Base-by-base conservation (phyloP, 1,284 basidiomycete genomes). In the Ustilago cynodontis region DNA sequence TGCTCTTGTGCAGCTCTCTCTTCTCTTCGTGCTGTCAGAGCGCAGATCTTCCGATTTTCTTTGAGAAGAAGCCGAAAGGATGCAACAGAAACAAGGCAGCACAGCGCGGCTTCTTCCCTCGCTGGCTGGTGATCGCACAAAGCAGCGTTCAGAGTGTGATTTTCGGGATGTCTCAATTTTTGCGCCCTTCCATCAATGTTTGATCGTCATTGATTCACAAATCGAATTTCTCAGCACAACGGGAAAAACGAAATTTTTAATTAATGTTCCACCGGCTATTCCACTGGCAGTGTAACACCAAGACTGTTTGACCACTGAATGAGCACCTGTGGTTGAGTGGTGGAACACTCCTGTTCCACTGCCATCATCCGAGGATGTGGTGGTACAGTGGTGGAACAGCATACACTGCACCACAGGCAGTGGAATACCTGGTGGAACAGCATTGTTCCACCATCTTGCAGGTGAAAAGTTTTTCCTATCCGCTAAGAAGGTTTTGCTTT, bases 41-140 rank as follows among this genome's bases (percentile, higher is more conserved):
- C 9, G 45, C 24, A 29, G 59, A 61, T 65, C 62, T 69, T 64
- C 60, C 62, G 61, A 65, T 60, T n/a, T n/a, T 71, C 31, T 65
- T 57, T 35, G 29, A 52, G 54, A 58, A 67, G 54, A 60, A 53
- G 41, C 51, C 56, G 43, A 50, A 51, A 51, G 20, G 1, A 5
- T 10, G 11, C n/a, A 39, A 50, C 22, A 57, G 26, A 33, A 49
- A 49, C 5, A 29, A 49, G 58, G 53, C 65, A 62, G 59, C 60
- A 69, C 49, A 69, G 35, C 20, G 52, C 47, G 24, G 26, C 43
- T 45, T 45, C 22, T 20, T 20, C 43, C 28, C 13, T 14, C 10
- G n/a, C 13, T 49, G 22, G 24, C 26, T 26, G 47, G 47, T 49
- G 47, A 49, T 49, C 47, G 47, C 47, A 37, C 35, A 37, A 5